These are phyloP conservation scores for Paracoccidioides brasiliensis DNA, from an alignment of 2,329 filamentous ascomycete species.

Conservation along the genomic window DNA sequence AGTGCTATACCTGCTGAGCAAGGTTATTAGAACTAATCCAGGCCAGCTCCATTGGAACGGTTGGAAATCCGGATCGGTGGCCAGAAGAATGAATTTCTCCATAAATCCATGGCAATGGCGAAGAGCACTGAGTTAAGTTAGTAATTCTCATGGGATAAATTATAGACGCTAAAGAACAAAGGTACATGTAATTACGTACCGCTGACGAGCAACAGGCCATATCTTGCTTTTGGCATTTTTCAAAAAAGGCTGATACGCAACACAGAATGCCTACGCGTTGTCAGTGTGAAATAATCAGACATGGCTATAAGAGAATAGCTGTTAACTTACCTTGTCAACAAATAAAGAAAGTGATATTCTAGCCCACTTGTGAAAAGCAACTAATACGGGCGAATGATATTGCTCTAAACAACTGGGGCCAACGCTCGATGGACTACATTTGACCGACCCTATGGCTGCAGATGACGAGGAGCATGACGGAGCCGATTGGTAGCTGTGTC, in stretches of 20 bases:
- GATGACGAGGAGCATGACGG: constrained; percentile 9
- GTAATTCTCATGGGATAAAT: background rate
- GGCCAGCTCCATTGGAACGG: constrained; percentile 39
- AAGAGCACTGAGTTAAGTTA: constrained; percentile 24
- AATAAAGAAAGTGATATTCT: constrained; percentile 32
- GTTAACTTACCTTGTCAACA: constrained; percentile 27
- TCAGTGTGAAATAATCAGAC: constrained; percentile 6
- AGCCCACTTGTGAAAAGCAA: constrained; percentile 36
- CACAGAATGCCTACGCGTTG: constrained; percentile 27
- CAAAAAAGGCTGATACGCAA: constrained; percentile 36
- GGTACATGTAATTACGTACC: constrained; percentile 15
- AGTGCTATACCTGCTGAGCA: background rate
- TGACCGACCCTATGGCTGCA: background rate
- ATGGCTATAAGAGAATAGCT: background rate
- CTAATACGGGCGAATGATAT: constrained; percentile 31
- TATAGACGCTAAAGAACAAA: background rate
- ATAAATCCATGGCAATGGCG: constrained; percentile 37
- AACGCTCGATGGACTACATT: constrained; percentile 22
- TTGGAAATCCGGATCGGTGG: constrained; percentile 35
- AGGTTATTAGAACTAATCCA: constrained; percentile 17
- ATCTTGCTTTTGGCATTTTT: constrained; percentile 37
- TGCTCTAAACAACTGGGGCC: constrained; percentile 28
- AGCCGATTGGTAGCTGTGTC: constrained; percentile 16
- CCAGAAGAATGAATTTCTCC: constrained; percentile 37
- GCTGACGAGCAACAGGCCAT: constrained; percentile 35